A percentile compares a stretch with the other conserved stretches of the same genome.
These are phyloP conservation scores for Amphibolis antarctica DNA, from an alignment of 106 monocot species.

Conservation along the genomic window DNA sequence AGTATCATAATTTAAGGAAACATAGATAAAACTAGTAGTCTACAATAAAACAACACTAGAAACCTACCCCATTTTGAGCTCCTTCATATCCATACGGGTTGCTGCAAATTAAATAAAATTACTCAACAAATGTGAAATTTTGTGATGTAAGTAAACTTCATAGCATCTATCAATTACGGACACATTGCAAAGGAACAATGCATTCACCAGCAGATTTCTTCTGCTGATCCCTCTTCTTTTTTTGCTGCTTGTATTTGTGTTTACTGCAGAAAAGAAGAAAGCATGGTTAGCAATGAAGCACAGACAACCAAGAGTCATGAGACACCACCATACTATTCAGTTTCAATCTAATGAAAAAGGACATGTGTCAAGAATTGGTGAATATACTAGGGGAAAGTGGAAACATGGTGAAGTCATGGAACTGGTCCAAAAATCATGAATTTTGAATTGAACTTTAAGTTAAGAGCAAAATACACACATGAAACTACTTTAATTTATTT, in stretches of 20 bases:
- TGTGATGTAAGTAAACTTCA: neutral
- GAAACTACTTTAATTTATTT: too few relatives aligned
- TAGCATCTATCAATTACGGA: neutral
- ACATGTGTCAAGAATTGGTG: too few relatives aligned
- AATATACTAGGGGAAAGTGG: too few relatives aligned
- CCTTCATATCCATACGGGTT: constrained; percentile 76
- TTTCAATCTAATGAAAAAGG: too few relatives aligned
- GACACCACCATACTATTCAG: too few relatives aligned
- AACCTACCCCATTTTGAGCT: constrained; percentile 90
- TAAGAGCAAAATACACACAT: too few relatives aligned
- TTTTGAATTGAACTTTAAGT: too few relatives aligned
- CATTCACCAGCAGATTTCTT: constrained; percentile 84
- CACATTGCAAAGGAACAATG: constrained; percentile 17
- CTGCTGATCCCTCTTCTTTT: constrained; percentile 69
- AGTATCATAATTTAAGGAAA: too few relatives aligned
- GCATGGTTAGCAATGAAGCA: neutral
- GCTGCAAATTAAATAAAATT: constrained; percentile 33
- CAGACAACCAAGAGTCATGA: too few relatives aligned
- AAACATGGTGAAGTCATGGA: too few relatives aligned
- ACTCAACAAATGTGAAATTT: neutral
- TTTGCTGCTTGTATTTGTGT: constrained; percentile 80
- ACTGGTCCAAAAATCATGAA: too few relatives aligned
- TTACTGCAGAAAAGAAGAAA: constrained; percentile 38
- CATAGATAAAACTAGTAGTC: neutral
- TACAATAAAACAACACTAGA: neutral